Percentiles rank a stretch among this genome's conserved stretches.
phyloP scores from a whole-genome alignment of 2,329 filamentous ascomycete genomes.

The Beauveria australis region DNA sequence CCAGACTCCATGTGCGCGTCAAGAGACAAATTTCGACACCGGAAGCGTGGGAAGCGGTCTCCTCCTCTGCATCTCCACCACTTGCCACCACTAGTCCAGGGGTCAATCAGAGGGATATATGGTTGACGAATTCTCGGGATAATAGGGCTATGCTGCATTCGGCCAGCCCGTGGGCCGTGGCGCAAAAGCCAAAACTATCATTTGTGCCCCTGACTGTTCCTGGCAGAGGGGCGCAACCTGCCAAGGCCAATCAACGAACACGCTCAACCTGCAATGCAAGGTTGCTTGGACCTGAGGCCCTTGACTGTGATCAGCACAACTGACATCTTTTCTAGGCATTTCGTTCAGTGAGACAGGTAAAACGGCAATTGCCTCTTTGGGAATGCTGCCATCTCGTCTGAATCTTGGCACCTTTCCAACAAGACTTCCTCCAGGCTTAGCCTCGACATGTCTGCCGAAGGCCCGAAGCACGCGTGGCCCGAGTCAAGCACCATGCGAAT shows the following conservation, averaged over 20 bases:
- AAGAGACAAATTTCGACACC: not conserved
- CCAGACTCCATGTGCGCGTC: conserved; percentile 1
- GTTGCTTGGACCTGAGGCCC: not conserved
- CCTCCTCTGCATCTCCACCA: not conserved
- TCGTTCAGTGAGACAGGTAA: not conserved
- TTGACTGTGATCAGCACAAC: not conserved
- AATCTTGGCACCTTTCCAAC: not conserved
- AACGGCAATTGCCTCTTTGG: conserved; percentile 3
- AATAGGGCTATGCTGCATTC: not conserved
- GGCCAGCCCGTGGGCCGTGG: not conserved
- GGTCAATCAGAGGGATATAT: not conserved
- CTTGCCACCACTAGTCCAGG: not conserved
- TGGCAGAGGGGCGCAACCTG: not conserved
- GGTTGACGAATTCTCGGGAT: too few species aligned
- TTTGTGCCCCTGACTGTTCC: not conserved
- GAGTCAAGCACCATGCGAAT: not conserved
- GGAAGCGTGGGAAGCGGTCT: not conserved
- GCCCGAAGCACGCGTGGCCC: not conserved
- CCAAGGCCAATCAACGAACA: not conserved
- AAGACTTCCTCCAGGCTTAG: not conserved
- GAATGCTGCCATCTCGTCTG: not conserved
- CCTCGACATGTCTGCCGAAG: not conserved
- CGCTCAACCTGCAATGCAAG: not conserved
- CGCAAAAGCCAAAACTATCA: not conserved
- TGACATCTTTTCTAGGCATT: not conserved